phyloP scores from a whole-genome alignment of 2,329 filamentous ascomycete genomes.

The Apiospora hydei region DNA sequence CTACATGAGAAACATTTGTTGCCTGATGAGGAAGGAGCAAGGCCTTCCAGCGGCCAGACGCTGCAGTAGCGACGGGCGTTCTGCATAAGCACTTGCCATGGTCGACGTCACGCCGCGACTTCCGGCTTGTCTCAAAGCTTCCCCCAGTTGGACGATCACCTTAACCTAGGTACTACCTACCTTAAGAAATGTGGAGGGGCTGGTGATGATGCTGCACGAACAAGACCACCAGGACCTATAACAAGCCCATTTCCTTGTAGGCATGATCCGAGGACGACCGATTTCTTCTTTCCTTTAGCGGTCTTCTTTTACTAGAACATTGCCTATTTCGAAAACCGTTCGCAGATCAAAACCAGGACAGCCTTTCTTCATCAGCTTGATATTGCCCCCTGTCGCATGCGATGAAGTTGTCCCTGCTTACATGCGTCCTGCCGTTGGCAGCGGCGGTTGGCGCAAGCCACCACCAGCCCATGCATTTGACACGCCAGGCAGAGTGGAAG shows the following conservation, averaged over 20 bases:
- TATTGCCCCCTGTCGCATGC: neutral
- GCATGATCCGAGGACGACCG: neutral
- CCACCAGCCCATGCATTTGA: slow-evolving; percentile 9
- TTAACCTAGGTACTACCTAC: neutral
- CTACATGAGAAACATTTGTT: neutral
- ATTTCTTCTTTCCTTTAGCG: neutral
- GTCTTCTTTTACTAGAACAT: neutral
- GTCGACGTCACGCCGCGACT: slow-evolving; percentile 1
- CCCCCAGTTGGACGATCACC: neutral
- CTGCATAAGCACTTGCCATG: slow-evolving; percentile 5
- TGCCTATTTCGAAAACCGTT: neutral
- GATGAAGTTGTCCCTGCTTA: slow-evolving; percentile 1
- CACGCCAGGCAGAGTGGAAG: slow-evolving; percentile 15
- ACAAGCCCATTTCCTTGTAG: neutral
- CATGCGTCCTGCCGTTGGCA: neutral
- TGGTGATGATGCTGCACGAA: neutral
- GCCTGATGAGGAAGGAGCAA: neutral
- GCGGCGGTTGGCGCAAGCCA: neutral
- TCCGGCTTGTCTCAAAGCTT: neutral
- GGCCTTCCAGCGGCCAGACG: neutral
- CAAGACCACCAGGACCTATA: neutral
- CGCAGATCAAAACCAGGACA: neutral
- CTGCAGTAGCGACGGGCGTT: neutral
- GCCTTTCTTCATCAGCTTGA: neutral
- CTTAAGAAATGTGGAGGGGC: neutral